These are phyloP conservation scores for Acer negundo DNA, from an alignment of 345 rosid species.

Conservation along the genomic window DNA sequence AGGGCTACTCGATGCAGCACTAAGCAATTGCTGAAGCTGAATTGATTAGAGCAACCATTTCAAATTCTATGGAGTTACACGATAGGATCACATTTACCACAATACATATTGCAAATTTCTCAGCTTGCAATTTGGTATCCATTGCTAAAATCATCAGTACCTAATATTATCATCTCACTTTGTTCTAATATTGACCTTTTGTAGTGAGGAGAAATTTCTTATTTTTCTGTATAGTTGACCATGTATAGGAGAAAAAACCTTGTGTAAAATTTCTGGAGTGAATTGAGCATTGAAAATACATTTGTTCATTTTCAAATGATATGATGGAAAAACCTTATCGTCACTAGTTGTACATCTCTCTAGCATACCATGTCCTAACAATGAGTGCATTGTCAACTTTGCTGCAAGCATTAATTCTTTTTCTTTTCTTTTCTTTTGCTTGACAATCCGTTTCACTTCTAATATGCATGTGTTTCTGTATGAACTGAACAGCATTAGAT, in stretches of 20 bases:
- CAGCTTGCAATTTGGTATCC: neutral
- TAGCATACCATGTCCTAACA: neutral
- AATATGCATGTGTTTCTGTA: neutral
- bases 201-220: neutral
- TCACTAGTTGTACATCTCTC: constrained; percentile 2
- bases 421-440: too few relatives aligned
- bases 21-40: constrained; percentile 1
- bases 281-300: neutral
- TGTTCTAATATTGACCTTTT: neutral
- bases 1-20: neutral
- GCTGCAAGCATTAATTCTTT: neutral
- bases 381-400: neutral
- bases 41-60: neutral
- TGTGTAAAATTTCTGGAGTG: neutral
- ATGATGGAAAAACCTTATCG: too few relatives aligned
- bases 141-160: neutral
- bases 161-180: neutral
- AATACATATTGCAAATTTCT: neutral
- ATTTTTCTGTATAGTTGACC: neutral
- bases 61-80: neutral
- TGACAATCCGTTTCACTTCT: too few relatives aligned
- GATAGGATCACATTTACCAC: neutral
- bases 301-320: neutral
- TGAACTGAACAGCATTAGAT: neutral
- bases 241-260: neutral